A percentile compares a stretch with the other conserved stretches of the same genome.
Evolutionary conservation across 139 green algal species (phyloP).

Genomic region (Ulvella scutata): DNA sequence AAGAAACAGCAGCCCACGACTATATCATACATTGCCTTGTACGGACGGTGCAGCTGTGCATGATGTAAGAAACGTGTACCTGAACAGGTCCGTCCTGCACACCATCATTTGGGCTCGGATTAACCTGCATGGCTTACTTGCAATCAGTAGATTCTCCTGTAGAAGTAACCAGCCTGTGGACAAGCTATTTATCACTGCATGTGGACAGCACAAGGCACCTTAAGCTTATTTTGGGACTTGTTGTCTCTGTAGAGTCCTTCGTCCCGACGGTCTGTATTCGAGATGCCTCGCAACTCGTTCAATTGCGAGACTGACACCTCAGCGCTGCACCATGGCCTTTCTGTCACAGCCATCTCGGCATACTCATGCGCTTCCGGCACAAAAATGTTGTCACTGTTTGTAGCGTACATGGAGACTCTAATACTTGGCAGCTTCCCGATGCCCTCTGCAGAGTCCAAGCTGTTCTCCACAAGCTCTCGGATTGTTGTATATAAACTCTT

Average conservation of each 20-base stretch:
- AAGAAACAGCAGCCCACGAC: no score
- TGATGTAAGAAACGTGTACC: no score
- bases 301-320: background rate
- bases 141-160: no score
- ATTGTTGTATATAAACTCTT: conserved; percentile 95
- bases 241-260: conserved; percentile 80
- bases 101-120: no score
- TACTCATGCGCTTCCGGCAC: conserved; percentile 38
- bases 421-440: conserved; percentile 60
- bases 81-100: no score
- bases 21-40: no score
- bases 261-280: conserved; percentile 61
- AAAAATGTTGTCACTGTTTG: background rate
- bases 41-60: no score
- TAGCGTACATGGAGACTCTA: conserved; percentile 54
- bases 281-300: conserved; percentile 37
- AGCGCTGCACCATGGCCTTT: background rate
- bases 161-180: no score
- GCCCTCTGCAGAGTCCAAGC: conserved; percentile 75
- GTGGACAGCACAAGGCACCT: no score
- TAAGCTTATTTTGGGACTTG: no score
- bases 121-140: no score
- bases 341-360: background rate
- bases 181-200: no score
- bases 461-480: conserved; percentile 90